Base-by-base conservation (phyloP, 257 asterid genomes). In the Echites panduratus region DNA sequence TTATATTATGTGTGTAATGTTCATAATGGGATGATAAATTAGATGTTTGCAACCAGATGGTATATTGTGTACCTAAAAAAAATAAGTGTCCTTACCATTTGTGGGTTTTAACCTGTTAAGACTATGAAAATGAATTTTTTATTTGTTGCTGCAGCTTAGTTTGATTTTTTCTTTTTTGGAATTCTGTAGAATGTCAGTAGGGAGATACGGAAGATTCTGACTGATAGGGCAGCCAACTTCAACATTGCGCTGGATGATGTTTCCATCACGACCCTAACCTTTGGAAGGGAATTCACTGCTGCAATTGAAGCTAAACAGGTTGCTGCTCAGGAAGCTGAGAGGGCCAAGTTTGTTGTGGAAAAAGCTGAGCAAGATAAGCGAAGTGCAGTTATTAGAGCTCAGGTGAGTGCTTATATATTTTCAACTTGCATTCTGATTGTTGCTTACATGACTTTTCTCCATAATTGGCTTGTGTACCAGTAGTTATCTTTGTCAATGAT, bases 281-380 rank as follows among this genome's bases (percentile, higher is more conserved):
- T 90, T 58, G 97, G 98, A 40, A 89, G 35, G 80, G 98, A 93
- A 78, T 93, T 90, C 79, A 89, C 97, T 10, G 96, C 96, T 76
- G 97, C 98, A 73, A 90, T 92, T 75, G 98, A 92, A 90, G 98
- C 98, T 77, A 93, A 93, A 69, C 98, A 90, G 78, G 95, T 93
- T 32, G 98, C 97, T 73, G 98, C 98, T 27, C 97, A 90, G 80
- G 97, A 93, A 79, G 97, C 97, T 26, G 98, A 93, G 81, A 89
- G 98, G 79, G 98, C 98, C 43, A 92, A 92, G 79, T 92, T 90
- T 22, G 95, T 93, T 12, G 98, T 93, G 61, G 98, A 92, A 57
- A 92, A 90, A 78, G 97, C 98, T 9, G 98, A 92, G 86, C 97
- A 90, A 84, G 96, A 92, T 86, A 92, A 92, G 81, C 84, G 52